Percentiles rank a stretch among this genome's conserved stretches.
Evolutionary conservation across 208 protist genomes (phyloP).

Genomic region (Blechomonas ayalai): DNA sequence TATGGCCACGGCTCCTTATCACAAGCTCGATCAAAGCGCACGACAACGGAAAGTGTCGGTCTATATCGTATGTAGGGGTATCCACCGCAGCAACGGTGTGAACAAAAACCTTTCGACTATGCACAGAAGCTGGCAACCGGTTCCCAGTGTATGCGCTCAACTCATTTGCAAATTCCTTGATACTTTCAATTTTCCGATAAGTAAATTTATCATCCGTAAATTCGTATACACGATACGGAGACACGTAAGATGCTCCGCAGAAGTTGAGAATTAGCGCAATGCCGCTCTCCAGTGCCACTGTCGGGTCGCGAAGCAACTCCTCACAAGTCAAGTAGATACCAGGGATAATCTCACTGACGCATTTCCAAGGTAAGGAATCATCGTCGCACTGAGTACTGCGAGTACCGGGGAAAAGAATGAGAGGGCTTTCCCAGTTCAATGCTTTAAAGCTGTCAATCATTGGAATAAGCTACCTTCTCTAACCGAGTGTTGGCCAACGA

Average conservation of each 20-base stretch:
- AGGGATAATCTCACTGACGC: slow-evolving; percentile 66
- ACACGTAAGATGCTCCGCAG: slow-evolving; percentile 32
- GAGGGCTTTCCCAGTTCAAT: slow-evolving; percentile 20
- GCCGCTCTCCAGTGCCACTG: slow-evolving; percentile 11
- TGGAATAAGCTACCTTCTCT: background rate
- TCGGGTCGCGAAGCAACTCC: slow-evolving; percentile 14
- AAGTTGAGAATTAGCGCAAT: slow-evolving; percentile 66
- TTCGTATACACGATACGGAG: slow-evolving; percentile 53
- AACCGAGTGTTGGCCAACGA: too few species aligned
- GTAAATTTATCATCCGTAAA: slow-evolving; percentile 9
- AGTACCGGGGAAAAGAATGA: slow-evolving; percentile 17
- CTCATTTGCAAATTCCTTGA: slow-evolving; percentile 33
- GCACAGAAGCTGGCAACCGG: slow-evolving; percentile 5
- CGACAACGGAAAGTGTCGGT: slow-evolving; percentile 49
- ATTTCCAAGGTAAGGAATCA: slow-evolving; percentile 37
- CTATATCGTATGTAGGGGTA: slow-evolving; percentile 62
- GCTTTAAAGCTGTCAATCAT: slow-evolving; percentile 9
- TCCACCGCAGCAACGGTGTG: slow-evolving; percentile 60
- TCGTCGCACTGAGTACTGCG: slow-evolving; percentile 18
- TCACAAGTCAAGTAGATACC: slow-evolving; percentile 74
- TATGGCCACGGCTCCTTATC: slow-evolving; percentile 15
- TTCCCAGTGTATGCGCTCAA: slow-evolving; percentile 34
- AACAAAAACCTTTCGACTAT: slow-evolving; percentile 51
- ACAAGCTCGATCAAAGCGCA: slow-evolving; percentile 63
- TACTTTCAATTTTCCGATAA: slow-evolving; percentile 21